These are phyloP conservation scores for Candida vaughaniae DNA, from an alignment of 805 yeast genomes.

Conservation along the genomic window DNA sequence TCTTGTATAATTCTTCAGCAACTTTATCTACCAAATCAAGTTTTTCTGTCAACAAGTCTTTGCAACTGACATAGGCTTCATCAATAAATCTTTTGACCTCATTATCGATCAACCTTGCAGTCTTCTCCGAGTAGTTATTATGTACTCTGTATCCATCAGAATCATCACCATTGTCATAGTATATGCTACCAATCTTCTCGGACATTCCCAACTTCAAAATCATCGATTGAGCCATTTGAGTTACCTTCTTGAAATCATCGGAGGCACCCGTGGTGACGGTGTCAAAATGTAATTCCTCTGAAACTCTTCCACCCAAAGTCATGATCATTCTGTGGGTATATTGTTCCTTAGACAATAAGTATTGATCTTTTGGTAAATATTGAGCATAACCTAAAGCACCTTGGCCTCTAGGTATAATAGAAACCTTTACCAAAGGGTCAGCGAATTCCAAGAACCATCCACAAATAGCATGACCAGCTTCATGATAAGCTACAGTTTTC, in stretches of 20 bases:
- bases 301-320: conserved; percentile 96
- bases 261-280: conserved; percentile 96
- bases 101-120: conserved; percentile 70
- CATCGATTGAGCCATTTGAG: conserved; percentile 91
- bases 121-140: conserved; percentile 68
- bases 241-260: conserved; percentile 95
- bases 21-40: conserved; percentile 76
- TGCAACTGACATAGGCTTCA: conserved; percentile 74
- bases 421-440: conserved; percentile 91
- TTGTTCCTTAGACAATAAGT: conserved; percentile 73
- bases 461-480: conserved; percentile 98
- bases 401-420: conserved; percentile 95
- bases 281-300: conserved; percentile 88
- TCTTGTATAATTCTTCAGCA: conserved; percentile 80
- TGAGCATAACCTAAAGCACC: conserved; percentile 98
- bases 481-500: conserved; percentile 92
- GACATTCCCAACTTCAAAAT: conserved; percentile 93
- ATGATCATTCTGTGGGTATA: conserved; percentile 88
- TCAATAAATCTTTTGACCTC: conserved; percentile 80
- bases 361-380: conserved; percentile 91
- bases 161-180: conserved; percentile 54
- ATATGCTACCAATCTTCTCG: conserved; percentile 74
- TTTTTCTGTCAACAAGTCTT: conserved; percentile 63
- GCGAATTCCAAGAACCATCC: conserved; percentile 94
- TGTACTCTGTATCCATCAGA: conserved; percentile 24